phyloP scores from a whole-genome alignment of 2,329 filamentous ascomycete genomes.

The Colletotrichum tabaci region DNA sequence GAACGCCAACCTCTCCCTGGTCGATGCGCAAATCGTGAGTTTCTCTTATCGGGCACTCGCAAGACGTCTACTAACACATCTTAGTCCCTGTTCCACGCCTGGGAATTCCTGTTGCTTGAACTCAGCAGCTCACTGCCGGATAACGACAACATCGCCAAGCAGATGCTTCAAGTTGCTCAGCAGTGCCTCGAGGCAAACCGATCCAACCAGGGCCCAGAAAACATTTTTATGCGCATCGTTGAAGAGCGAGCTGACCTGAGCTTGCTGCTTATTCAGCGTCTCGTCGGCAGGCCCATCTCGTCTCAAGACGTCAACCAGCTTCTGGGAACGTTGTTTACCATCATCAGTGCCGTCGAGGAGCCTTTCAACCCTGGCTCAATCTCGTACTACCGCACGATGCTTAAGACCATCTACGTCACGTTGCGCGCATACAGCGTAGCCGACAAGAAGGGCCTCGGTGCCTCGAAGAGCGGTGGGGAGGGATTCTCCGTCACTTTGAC shows the following conservation, averaged over 20 bases:
- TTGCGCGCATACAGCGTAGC: slow-evolving; percentile 74
- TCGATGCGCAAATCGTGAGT: slow-evolving; percentile 90
- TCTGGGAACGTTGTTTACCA: slow-evolving; percentile 65
- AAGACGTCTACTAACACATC: slow-evolving; percentile 46
- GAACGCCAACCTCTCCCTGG: slow-evolving; percentile 91
- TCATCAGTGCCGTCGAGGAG: slow-evolving; percentile 68
- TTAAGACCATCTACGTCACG: slow-evolving; percentile 88
- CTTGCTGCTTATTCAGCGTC: slow-evolving; percentile 84
- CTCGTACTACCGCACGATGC: slow-evolving; percentile 84
- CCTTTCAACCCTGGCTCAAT: slow-evolving; percentile 68
- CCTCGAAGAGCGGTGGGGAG: slow-evolving; percentile 47
- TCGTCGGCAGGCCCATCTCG: slow-evolving; percentile 72
- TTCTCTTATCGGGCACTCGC: background rate
- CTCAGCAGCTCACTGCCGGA: slow-evolving; percentile 77
- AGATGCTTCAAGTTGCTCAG: slow-evolving; percentile 81
- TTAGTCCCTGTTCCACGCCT: slow-evolving; percentile 86
- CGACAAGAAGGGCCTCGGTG: slow-evolving; percentile 47
- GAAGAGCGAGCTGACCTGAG: slow-evolving; percentile 85
- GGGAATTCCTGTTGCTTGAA: slow-evolving; percentile 90
- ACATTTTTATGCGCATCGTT: slow-evolving; percentile 85
- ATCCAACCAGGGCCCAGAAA: slow-evolving; percentile 78
- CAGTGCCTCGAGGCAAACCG: slow-evolving; percentile 87
- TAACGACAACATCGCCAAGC: slow-evolving; percentile 71
- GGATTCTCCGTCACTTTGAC: slow-evolving; percentile 61
- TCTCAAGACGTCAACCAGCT: slow-evolving; percentile 68